Evolutionary conservation across 225 moss, liverwort and hornwort genomes (phyloP).

Genomic region (Climacium dendroides): DNA sequence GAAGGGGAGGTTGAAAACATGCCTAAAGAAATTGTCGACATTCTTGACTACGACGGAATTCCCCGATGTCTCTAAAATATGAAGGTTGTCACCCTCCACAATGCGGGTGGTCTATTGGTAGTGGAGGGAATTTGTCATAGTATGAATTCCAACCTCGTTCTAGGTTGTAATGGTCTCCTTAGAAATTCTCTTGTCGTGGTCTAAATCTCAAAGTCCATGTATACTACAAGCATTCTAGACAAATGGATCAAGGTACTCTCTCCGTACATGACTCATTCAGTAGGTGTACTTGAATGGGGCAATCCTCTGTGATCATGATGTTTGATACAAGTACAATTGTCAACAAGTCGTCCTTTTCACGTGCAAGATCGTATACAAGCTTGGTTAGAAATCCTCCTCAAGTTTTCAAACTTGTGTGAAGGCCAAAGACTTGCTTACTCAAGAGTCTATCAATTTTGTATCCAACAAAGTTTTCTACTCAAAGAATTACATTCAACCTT

Average conservation of each 20-base stretch:
- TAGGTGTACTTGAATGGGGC: neutral
- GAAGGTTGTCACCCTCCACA: neutral
- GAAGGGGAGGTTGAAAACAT: no score
- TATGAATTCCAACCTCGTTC: fast-evolving
- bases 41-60: no score
- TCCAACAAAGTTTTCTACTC: no score
- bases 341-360: fast-evolving
- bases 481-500: no score
- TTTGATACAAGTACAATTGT: fast-evolving
- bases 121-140: neutral
- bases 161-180: neutral
- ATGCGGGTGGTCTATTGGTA: fast-evolving
- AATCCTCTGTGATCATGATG: neutral
- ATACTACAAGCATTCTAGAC: fast-evolving
- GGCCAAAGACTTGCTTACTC: no score
- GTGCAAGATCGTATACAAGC: no score
- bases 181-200: neutral
- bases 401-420: no score
- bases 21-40: no score
- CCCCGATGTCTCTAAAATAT: no score
- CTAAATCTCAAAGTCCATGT: neutral
- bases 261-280: neutral
- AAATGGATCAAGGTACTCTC: neutral
- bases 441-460: no score
- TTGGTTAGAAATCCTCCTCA: no score